Percentiles rank a stretch among this genome's conserved stretches.
These are phyloP conservation scores for Pichia deserticola DNA, from an alignment of 805 yeast species.

Conservation along the genomic window DNA sequence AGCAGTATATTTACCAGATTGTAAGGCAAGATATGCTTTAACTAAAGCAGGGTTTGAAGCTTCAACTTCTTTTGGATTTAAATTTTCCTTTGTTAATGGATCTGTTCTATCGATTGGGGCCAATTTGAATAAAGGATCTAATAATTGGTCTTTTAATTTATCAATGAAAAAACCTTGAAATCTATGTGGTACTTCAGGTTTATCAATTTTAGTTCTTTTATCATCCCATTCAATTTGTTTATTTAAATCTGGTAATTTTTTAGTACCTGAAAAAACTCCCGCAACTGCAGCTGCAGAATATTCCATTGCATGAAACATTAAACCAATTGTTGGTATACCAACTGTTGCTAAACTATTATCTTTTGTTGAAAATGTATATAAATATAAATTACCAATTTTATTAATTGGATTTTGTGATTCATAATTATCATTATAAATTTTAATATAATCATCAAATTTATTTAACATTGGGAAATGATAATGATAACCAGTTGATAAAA, in stretches of 20 bases:
- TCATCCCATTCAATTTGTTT: conserved; percentile 32
- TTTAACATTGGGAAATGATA: conserved; percentile 36
- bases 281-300: conserved; percentile 47
- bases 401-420: conserved; percentile 5
- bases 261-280: conserved; percentile 45
- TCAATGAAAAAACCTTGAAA: conserved; percentile 9
- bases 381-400: conserved; percentile 20
- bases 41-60: conserved; percentile 9
- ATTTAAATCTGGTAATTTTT: conserved; percentile 31
- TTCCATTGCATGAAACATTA: conserved; percentile 45
- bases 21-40: conserved; percentile 9
- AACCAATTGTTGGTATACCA: conserved; percentile 36
- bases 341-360: conserved; percentile 38
- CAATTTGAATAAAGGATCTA: conserved; percentile 11
- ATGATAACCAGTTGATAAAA: conserved; percentile 48
- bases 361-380: conserved; percentile 32
- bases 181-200: conserved; percentile 14
- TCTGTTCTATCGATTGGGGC: conserved; percentile 14
- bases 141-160: conserved; percentile 10
- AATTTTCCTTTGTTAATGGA: conserved; percentile 9
- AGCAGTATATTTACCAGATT: conserved; percentile 4
- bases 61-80: conserved; percentile 8
- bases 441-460: conserved; percentile 7
- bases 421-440: conserved; percentile 6
- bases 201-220: conserved; percentile 7